phyloP scores from a whole-genome alignment of 306 rosid species.

The Sechiopsis laciniata region DNA sequence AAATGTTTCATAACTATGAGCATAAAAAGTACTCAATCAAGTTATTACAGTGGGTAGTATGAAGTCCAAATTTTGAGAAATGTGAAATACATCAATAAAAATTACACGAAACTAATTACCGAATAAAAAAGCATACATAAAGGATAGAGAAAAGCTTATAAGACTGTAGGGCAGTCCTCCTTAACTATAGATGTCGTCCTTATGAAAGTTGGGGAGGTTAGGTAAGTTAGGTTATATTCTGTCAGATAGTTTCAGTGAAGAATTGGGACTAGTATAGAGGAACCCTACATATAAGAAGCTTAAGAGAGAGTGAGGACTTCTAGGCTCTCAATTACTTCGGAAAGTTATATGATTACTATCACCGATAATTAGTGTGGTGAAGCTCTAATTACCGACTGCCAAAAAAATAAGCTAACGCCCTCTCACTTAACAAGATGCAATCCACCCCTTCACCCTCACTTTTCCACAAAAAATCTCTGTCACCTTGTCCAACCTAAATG shows the following conservation, averaged over 20 bases:
- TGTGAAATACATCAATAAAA: not conserved
- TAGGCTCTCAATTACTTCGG: not conserved
- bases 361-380: not conserved
- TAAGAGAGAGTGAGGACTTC: not conserved
- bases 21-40: conserved; percentile 18
- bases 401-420: not conserved
- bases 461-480: not conserved
- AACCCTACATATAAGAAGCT: not conserved
- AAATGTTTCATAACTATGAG: conserved; percentile 40
- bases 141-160: not conserved
- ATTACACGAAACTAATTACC: too few relatives aligned
- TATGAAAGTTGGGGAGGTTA: not conserved
- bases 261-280: not conserved
- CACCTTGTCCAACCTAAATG: not conserved
- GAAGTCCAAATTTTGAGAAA: conserved; percentile 2
- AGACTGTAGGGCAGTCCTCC: not conserved
- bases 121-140: too few relatives aligned
- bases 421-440: not conserved
- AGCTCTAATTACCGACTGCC: too few relatives aligned
- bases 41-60: not conserved
- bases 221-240: not conserved
- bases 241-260: not conserved
- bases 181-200: not conserved
- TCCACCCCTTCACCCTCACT: not conserved
- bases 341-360: not conserved